Percentiles rank a stretch among this genome's conserved stretches.
These are phyloP conservation scores for Microbotryomycetes sp. DNA, from an alignment of 1,284 basidiomycete species.

Conservation along the genomic window DNA sequence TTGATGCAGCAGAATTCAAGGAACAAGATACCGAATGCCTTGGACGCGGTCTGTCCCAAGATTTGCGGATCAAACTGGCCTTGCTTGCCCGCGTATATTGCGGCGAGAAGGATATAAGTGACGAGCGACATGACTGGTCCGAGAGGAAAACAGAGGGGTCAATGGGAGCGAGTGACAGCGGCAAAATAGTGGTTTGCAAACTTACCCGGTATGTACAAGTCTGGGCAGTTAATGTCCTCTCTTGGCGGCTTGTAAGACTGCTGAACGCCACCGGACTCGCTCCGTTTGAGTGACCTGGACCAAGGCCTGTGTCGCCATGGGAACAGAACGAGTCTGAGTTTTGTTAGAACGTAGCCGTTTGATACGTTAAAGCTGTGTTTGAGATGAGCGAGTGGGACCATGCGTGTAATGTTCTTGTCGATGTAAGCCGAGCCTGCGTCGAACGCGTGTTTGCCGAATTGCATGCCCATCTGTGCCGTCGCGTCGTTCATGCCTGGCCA, in stretches of 20 bases:
- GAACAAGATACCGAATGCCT: slow-evolving; percentile 64
- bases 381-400: slow-evolving; percentile 64
- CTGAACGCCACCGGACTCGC: slow-evolving; percentile 51
- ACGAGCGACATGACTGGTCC: slow-evolving; percentile 83
- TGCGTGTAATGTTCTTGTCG: slow-evolving; percentile 78
- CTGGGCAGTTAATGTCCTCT: slow-evolving; percentile 92
- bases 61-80: slow-evolving; percentile 82
- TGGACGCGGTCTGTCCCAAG: slow-evolving; percentile 75
- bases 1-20: slow-evolving; percentile 84
- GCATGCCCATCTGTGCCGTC: slow-evolving; percentile 93
- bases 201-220: slow-evolving; percentile 91
- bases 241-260: slow-evolving; percentile 78
- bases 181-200: slow-evolving; percentile 13
- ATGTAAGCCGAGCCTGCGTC: slow-evolving; percentile 93
- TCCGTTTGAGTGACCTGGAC: slow-evolving; percentile 33
- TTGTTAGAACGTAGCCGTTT: slow-evolving; percentile 89
- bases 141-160: background rate
- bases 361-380: slow-evolving; percentile 97
- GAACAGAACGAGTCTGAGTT: slow-evolving; percentile 83
- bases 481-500: slow-evolving; percentile 64
- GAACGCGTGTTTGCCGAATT: slow-evolving; percentile 85
- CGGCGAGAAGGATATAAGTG: slow-evolving; percentile 84
- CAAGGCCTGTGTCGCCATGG: slow-evolving; percentile 71
- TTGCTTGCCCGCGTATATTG: slow-evolving; percentile 70
- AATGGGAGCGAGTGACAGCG: background rate